These are phyloP conservation scores for Fragaria iinumae DNA, from an alignment of 306 rosid species.

Conservation along the genomic window DNA sequence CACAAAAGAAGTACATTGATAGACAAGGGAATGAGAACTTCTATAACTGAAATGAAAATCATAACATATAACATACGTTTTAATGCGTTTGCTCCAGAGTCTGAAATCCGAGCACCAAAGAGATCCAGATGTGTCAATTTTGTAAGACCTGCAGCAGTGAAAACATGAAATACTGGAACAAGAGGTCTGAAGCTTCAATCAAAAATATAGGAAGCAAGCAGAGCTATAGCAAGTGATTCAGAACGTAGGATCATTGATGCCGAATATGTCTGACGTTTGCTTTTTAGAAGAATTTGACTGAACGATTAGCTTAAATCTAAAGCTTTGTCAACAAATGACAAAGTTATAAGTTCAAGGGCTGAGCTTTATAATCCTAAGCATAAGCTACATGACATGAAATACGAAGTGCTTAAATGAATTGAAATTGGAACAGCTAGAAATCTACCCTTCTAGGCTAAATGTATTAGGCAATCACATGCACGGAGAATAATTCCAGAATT, in stretches of 20 bases:
- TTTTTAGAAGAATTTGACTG: background rate
- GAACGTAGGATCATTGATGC: background rate
- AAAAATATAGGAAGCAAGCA: background rate
- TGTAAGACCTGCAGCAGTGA: conserved; percentile 58
- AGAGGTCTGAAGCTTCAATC: background rate
- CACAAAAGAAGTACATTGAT: background rate
- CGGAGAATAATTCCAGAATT: background rate
- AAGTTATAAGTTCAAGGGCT: background rate
- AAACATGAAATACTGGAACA: conserved; percentile 14
- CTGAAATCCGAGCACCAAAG: conserved; percentile 67
- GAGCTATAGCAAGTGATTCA: background rate
- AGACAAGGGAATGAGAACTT: background rate
- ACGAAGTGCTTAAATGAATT: background rate
- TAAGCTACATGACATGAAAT: background rate
- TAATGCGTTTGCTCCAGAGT: conserved; percentile 52
- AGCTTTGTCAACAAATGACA: background rate
- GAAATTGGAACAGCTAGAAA: background rate
- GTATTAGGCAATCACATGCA: background rate
- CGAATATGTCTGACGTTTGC: background rate
- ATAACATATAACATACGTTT: conserved; percentile 36
- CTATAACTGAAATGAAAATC: background rate
- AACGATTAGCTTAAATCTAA: background rate
- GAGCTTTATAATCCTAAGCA: background rate
- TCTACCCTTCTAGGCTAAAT: background rate
- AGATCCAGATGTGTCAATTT: conserved; percentile 67